Conservation (phyloP, 768 basidiomycete species). For the Chalciporus piperatus region DNA sequence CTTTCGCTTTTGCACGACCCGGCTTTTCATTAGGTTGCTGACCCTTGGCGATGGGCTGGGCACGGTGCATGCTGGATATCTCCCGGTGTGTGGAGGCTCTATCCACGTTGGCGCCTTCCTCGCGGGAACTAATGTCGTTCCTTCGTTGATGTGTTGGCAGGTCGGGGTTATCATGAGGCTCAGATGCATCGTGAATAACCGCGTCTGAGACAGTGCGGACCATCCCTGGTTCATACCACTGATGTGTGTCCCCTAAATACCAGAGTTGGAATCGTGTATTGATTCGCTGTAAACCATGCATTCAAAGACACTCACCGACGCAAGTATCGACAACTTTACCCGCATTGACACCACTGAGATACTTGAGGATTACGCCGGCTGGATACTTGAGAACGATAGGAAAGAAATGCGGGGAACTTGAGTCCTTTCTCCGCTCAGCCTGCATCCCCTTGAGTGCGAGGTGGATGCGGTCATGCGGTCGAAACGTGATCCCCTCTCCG, state of each 20-base stretch:
- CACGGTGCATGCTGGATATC: neutral
- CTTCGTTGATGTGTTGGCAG: neutral
- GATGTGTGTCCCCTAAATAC: constrained; percentile 16
- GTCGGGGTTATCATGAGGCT: neutral
- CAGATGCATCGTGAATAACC: constrained; percentile 8
- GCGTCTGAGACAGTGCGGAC: constrained; percentile 12
- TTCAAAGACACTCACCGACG: constrained; percentile 30
- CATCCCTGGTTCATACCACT: constrained; percentile 25
- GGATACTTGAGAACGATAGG: constrained; percentile 42
- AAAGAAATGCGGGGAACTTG: constrained; percentile 31
- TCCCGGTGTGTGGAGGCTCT: neutral
- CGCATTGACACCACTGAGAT: constrained; percentile 28
- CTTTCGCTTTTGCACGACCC: constrained; percentile 1
- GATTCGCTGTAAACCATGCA: neutral
- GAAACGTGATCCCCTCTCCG: constrained; percentile 35
- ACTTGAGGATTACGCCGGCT: constrained; percentile 42
- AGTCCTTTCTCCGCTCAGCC: constrained; percentile 29
- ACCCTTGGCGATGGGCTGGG: neutral
- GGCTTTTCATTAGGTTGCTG: neutral
- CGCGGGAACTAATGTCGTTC: neutral
- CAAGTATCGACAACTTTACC: constrained; percentile 40
- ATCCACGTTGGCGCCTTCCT: neutral
- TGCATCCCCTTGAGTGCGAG: constrained; percentile 46
- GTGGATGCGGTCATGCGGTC: constrained; percentile 41
- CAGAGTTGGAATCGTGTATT: neutral